Evolutionary conservation across 805 yeast species (phyloP).

Genomic region (Debaryomyces tyrocola): DNA sequence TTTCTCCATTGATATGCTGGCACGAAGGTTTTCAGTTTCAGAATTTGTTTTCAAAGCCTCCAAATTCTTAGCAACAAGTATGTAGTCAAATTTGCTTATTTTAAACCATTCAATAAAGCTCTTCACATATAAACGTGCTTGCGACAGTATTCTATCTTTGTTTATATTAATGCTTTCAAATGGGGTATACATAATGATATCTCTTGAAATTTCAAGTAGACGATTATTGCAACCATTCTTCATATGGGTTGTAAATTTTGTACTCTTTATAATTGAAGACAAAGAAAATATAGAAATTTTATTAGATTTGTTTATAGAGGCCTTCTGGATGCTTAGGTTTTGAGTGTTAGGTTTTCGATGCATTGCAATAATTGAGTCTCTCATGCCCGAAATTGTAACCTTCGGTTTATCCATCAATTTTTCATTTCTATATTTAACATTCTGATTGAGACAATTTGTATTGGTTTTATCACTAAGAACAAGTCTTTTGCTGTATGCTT

Average conservation of each 20-base stretch:
- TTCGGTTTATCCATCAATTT: background rate
- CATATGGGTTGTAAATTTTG: background rate
- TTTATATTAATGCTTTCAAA: background rate
- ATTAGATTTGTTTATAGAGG: background rate
- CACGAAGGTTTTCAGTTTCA: background rate
- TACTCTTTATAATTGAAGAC: slow-evolving; percentile 1
- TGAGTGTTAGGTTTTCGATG: background rate
- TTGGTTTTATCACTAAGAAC: slow-evolving; percentile 1
- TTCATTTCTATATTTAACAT: background rate
- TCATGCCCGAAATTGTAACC: background rate
- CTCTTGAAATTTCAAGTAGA: background rate
- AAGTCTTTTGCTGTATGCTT: background rate
- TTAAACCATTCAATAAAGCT: slow-evolving; percentile 10
- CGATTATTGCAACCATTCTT: background rate
- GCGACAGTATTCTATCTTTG: background rate
- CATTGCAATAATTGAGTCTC: background rate
- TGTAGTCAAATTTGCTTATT: slow-evolving; percentile 7
- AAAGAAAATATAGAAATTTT: slow-evolving; percentile 1
- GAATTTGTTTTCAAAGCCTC: background rate
- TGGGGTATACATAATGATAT: background rate
- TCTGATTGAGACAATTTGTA: background rate
- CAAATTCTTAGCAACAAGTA: background rate
- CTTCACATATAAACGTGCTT: background rate
- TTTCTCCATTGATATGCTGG: background rate
- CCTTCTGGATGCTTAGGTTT: background rate